phyloP scores from a whole-genome alignment of 2,329 filamentous ascomycete species.

The Paecilomyces niveus region DNA sequence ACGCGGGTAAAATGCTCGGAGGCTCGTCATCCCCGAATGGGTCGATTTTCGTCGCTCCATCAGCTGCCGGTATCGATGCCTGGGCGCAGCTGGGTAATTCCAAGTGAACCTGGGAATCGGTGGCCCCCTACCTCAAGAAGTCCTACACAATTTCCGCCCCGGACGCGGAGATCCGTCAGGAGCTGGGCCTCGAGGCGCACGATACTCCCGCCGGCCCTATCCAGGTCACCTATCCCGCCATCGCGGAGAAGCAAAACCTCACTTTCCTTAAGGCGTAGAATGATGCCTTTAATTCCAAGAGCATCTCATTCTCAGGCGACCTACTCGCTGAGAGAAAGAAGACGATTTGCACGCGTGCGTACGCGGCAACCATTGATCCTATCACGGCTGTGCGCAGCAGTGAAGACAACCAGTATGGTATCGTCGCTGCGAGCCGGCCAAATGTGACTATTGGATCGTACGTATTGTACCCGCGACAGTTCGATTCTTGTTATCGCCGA shows the following conservation, averaged over 20 bases:
- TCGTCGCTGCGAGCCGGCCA: conserved; percentile 25
- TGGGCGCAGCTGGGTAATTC: conserved; percentile 30
- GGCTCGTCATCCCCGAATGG: conserved; percentile 11
- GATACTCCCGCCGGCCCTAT: too few relatives aligned
- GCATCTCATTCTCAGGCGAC: conserved; percentile 8
- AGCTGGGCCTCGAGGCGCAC: background rate
- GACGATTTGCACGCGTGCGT: too few relatives aligned
- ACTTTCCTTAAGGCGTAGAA: too few relatives aligned
- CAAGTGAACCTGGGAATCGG: conserved; percentile 5
- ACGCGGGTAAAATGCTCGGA: conserved; percentile 4
- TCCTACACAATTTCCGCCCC: conserved; percentile 2
- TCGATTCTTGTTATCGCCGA: conserved; percentile 9
- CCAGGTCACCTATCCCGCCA: too few relatives aligned
- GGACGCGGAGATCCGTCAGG: background rate
- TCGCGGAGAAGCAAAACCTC: too few relatives aligned
- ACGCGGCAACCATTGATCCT: conserved; percentile 25
- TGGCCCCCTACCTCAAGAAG: conserved; percentile 6
- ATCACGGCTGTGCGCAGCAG: conserved; percentile 31
- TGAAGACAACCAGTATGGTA: conserved; percentile 32
- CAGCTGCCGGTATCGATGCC: conserved; percentile 25
- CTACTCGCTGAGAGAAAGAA: conserved; percentile 20
- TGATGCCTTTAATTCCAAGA: too few relatives aligned
- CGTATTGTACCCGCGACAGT: conserved; percentile 6
- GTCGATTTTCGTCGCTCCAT: conserved; percentile 12
- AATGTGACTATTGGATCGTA: conserved; percentile 42